These are phyloP conservation scores for Spergularia bocconei DNA, from an alignment of 148 eudicot genomes.

Conservation along the genomic window DNA sequence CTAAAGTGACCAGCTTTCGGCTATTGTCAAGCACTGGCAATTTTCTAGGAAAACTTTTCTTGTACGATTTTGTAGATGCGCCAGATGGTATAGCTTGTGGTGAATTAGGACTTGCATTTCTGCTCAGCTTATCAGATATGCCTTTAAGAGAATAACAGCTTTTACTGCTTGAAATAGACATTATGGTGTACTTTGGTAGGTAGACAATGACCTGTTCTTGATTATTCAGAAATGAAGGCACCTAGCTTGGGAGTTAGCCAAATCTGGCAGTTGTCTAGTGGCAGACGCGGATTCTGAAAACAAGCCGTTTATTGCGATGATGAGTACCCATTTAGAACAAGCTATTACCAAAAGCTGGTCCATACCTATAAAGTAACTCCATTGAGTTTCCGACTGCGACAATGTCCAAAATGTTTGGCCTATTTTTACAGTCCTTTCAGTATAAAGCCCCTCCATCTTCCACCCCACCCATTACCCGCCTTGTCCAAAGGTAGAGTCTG, in stretches of 20 bases:
- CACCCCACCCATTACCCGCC: too few species aligned
- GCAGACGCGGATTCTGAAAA: background rate
- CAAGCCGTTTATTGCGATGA: background rate
- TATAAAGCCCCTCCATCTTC: too few species aligned
- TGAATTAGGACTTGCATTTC: conserved; percentile 6
- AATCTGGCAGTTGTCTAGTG: background rate
- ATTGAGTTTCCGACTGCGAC: background rate
- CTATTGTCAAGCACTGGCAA: background rate
- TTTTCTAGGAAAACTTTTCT: background rate
- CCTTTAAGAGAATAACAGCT: background rate
- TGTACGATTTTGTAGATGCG: background rate
- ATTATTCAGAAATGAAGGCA: conserved; percentile 19
- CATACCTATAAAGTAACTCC: background rate
- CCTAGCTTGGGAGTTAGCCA: conserved; percentile 12
- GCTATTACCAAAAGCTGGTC: background rate
- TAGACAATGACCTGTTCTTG: conserved; percentile 21
- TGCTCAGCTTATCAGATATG: background rate
- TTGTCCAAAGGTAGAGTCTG: too few species aligned
- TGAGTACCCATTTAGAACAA: background rate
- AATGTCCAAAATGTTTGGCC: background rate
- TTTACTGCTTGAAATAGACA: background rate
- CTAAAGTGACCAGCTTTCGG: background rate
- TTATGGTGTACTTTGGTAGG: conserved; percentile 13
- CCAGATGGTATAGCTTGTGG: background rate
- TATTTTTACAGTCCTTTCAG: background rate